These are phyloP conservation scores for Tranzscheliella williamsii DNA, from an alignment of 1,284 basidiomycete species.

Conservation along the genomic window DNA sequence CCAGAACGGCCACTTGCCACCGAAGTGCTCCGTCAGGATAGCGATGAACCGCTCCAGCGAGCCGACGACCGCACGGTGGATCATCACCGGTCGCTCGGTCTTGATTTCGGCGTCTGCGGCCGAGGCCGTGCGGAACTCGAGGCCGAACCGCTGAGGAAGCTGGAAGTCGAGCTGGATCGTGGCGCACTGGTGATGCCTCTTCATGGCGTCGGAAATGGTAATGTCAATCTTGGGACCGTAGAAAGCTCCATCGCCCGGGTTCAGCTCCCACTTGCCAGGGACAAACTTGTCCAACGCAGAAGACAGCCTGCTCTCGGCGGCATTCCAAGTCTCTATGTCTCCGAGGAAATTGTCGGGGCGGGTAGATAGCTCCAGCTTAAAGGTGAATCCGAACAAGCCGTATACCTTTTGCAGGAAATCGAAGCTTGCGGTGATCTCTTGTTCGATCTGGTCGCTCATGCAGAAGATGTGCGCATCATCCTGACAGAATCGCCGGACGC, in stretches of 20 bases:
- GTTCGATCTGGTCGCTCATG: conserved; percentile 86
- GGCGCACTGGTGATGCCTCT: conserved; percentile 90
- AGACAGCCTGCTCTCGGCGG: conserved; percentile 86
- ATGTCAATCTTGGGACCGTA: conserved; percentile 82
- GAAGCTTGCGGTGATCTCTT: conserved; percentile 84
- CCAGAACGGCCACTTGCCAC: conserved; percentile 99
- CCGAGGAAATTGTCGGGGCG: conserved; percentile 94
- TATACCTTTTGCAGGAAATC: conserved; percentile 90
- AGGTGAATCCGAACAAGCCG: conserved; percentile 95
- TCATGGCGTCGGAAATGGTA: conserved; percentile 87
- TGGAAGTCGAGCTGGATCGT: conserved; percentile 99
- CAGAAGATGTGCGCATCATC: conserved; percentile 98
- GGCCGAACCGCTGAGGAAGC: conserved; percentile 94
- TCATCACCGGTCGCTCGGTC: conserved; percentile 87
- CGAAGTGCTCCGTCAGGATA: conserved; percentile 96
- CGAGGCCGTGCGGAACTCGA: conserved; percentile 76
- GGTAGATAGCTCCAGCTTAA: conserved; percentile 92
- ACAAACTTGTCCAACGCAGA: conserved; percentile 83
- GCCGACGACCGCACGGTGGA: conserved; percentile 95
- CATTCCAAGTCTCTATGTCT: conserved; percentile 83
- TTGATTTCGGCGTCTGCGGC: conserved; percentile 61
- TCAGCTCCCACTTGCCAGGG: conserved; percentile 88
- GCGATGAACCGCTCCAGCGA: conserved; percentile 94
- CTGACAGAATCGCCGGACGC: conserved; percentile 93
- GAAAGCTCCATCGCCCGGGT: conserved; percentile 90